These are phyloP conservation scores for Aspergillus transmontanensis DNA, from an alignment of 2,329 filamentous ascomycete genomes.

Conservation along the genomic window DNA sequence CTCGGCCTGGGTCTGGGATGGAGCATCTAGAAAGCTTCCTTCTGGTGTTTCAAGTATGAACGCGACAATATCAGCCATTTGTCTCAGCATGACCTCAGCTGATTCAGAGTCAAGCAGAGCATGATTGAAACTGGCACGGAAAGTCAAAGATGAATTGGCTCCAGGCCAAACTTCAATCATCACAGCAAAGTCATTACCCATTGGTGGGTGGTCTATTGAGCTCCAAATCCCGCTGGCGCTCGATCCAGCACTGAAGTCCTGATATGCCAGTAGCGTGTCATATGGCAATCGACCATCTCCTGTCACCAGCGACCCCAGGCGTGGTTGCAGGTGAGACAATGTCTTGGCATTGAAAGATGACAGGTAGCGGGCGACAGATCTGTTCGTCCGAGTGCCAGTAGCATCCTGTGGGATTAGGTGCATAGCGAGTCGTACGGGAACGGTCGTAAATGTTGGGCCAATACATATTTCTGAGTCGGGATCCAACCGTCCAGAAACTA, in stretches of 20 bases:
- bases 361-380: slow-evolving; percentile 27
- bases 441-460: slow-evolving; percentile 39
- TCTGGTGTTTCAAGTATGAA: slow-evolving; percentile 29
- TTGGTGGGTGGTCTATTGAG: slow-evolving; percentile 25
- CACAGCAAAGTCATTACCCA: slow-evolving; percentile 35
- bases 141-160: slow-evolving; percentile 23
- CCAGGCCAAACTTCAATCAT: slow-evolving; percentile 36
- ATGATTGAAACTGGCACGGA: slow-evolving; percentile 32
- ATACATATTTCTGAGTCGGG: slow-evolving; percentile 28
- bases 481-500: slow-evolving; percentile 34
- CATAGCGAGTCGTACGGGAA: slow-evolving; percentile 35
- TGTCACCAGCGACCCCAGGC: slow-evolving; percentile 25
- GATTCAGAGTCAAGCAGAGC: slow-evolving; percentile 25
- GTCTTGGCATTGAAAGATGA: slow-evolving; percentile 26
- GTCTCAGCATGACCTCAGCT: slow-evolving; percentile 29
- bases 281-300: slow-evolving; percentile 33
- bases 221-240: slow-evolving; percentile 20
- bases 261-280: slow-evolving; percentile 39
- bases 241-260: slow-evolving; percentile 31
- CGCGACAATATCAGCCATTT: slow-evolving; percentile 29
- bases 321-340: slow-evolving; percentile 27
- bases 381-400: slow-evolving; percentile 22
- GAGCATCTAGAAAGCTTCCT: slow-evolving; percentile 21
- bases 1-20: slow-evolving; percentile 10
- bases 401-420: slow-evolving; percentile 16